Base-by-base conservation (phyloP, 495 filamentous ascomycete species). In the Arthonia radiata region DNA sequence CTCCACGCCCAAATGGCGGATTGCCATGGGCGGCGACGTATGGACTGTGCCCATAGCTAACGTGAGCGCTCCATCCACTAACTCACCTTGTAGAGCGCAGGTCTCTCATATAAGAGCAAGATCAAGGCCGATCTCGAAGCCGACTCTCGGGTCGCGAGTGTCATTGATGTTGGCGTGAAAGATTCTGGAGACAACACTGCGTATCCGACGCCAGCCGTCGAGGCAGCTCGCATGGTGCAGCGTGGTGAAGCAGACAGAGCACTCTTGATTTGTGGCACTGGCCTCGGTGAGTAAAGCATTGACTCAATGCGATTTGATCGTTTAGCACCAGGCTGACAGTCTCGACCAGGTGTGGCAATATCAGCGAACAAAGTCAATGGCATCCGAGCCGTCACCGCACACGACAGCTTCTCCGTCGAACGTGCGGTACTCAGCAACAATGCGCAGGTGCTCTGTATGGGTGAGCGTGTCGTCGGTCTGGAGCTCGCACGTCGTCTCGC, bases 391-490 rank as follows among this genome's bases (percentile, higher is more conserved):
- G 78, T 89, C 18, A 89, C 77, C 17, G 78, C 78, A 5, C 77
- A 89, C 50, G 78, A 89, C 48, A 66, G 65, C 28, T 86, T 78
- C 53, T 69, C 61, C 25, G 76, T 89, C 23, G 77, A 89, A 58
- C 54, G 76, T 25, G 68, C 71, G 9, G 64, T 83, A 10, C 49
- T 81, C 39, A 78, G 71, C 53, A 83, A 83, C 49, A 68, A 89
- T 48, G 75, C 74, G 14, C 78, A 89, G 48, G 77, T 89, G 19
- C 60, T 89, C 15, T 89, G 78, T 50, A 71, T 89, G 59, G 78
- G 78, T 2, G 72, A 89, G 55, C 55, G 78, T 19, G 78, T 89
- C 4, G 61, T 89, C 15, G 78, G 78, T 1, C 40, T 81, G 17
- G 78, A 89, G 41, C 47, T 89, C 17, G 78, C 78, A 19, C 58